Conservation (phyloP, 306 rosid genomes). For the Malus sieversii region DNA sequence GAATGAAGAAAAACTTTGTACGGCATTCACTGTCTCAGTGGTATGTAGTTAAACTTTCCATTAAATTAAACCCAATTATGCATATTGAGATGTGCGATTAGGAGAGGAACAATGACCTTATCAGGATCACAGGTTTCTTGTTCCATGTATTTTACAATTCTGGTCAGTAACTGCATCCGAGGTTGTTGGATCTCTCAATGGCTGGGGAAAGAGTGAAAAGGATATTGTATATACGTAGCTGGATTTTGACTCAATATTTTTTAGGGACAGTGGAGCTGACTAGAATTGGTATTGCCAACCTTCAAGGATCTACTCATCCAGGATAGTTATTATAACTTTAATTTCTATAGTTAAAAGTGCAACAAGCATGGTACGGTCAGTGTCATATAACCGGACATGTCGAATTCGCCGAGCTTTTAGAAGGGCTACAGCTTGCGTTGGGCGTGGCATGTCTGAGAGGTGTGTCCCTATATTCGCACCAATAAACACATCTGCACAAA, state of each 20-base stretch:
- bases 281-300: not conserved
- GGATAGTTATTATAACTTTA: slow-evolving; percentile 63
- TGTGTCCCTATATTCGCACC: slow-evolving; percentile 87
- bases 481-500: slow-evolving; percentile 51
- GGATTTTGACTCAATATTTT: not conserved
- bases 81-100: not conserved
- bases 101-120: not conserved
- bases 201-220: not conserved
- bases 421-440: slow-evolving; percentile 75
- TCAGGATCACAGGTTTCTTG: not conserved
- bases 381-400: slow-evolving; percentile 54
- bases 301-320: slow-evolving; percentile 64
- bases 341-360: slow-evolving; percentile 74
- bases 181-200: not conserved
- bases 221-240: not conserved
- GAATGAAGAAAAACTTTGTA: slow-evolving; percentile 64
- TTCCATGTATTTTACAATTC: not conserved
- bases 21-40: slow-evolving; percentile 86
- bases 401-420: slow-evolving; percentile 70
- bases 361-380: slow-evolving; percentile 68
- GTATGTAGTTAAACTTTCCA: slow-evolving; percentile 30
- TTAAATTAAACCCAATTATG: not conserved
- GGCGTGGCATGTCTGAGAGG: slow-evolving; percentile 79
- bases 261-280: not conserved
- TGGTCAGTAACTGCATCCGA: not conserved